Base-by-base conservation (phyloP, 148 eudicot species). In the Vaccinium corymbosum region DNA sequence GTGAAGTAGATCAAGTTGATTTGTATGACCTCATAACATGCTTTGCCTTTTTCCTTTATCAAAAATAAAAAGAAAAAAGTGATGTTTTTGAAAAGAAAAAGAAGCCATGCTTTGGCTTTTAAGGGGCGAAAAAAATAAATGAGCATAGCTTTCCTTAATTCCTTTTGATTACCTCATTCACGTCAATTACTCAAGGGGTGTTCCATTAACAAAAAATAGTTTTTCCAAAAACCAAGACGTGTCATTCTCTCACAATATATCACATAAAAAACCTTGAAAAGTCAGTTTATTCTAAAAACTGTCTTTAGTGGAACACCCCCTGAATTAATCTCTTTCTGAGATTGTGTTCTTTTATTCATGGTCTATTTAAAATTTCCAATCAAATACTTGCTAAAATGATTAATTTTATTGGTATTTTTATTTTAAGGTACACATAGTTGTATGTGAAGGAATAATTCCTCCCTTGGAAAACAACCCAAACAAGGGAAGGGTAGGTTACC, bases 21-120 rank as follows among this genome's bases (percentile, higher is more conserved):
- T 49, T 49, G 25, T n/a, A 25, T n/a, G 3, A 20, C 29, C 20
- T 49, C 29, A 76, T 48, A 29, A n/a, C 57, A n/a, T n/a, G 35
- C 35, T 77, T 77, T 77, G 80, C 32, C 55, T 77, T 77, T 50
- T 19, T 53, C 53, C 48, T 75, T 76, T 46, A 4, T 0, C 4
- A 9, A 76, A 76, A 20, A n/a, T 48, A 11, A 13, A 4, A 6
- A 4, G 3, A n/a, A 75, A 48, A 27, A n/a, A 76, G 32, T 46
- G 38, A 14, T 19, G n/a, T 3, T 20, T 9, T 20, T 2, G 15
- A 48, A 76, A 76, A 76, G 51, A 53, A 22, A 78, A 78, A 78
- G 32, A 78, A 51, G 61, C 10, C 59, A 53, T 53, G 80, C 80
- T 52, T 78, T 52, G 80, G 64, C 80, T 53, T 78, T 78, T 78